Evolutionary conservation across 179 eudicot genomes (phyloP), one percentile per base, ranked within the genome.

Genomic region (Carnegiea gigantea): DNA sequence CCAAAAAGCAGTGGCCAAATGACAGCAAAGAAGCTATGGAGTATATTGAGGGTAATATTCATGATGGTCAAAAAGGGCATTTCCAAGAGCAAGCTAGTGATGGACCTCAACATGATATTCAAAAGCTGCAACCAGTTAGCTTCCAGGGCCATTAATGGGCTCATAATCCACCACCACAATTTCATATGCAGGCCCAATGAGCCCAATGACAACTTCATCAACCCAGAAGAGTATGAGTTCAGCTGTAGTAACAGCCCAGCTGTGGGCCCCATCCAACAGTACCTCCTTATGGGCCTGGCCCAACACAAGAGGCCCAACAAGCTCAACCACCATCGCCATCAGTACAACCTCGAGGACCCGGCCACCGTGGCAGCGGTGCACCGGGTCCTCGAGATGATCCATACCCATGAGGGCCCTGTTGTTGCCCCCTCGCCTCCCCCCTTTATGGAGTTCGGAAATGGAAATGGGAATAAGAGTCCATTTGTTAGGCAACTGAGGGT

Each of bases 201-300:
- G 72, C 48, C 78, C 59, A 85, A 57, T 57, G 59, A 70, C 77
- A 70, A 53, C 78, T 82, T 84, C 28, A 24, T 77, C 23, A 74
- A 79, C 60, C 84, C 86, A 4, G 80, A 84, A 24, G 89, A 85
- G 28, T 82, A 80, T 44, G 89, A 87, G 76, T 87, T 85, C 73
- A 87, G 89, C 67, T 87, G 89, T 68, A 87, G 89, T 14, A 87
- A 84, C 67, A 87, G 82, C 82, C 89, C 89, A 0, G 80, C 78
- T 8, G 70, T 75, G 11, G 84, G 84, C 60, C 82, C 89, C 1
- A 43, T 79, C 72, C 85, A 82, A 6, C 54, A 44, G 28, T 73
- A 73, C 57, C 33, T 81, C 65, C 77, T 81, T 48, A 81, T 81
- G 86, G 84, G 82, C 73, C 81, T 81, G 84, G 84, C 83, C 62